Evolutionary conservation across 148 eudicot species (phyloP).

Genomic region (Fagopyrum homotropicum): DNA sequence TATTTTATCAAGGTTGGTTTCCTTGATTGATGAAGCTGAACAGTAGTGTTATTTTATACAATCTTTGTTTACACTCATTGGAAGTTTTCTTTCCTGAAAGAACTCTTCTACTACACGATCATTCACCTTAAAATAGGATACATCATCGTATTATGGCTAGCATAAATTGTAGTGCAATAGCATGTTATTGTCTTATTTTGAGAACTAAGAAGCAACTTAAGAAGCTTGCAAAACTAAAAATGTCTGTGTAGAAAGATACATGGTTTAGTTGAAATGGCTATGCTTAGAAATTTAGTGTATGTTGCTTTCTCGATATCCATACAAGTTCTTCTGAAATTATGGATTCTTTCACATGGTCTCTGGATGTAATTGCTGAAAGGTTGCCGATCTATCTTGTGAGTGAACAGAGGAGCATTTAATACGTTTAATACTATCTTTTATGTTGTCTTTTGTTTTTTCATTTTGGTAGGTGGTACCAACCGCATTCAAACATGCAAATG

Average conservation of each 20-base stretch:
- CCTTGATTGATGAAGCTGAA: neutral
- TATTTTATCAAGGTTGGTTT: conserved; percentile 81
- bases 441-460: neutral
- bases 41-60: neutral
- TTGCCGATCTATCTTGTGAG: neutral
- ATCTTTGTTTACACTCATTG: neutral
- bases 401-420: neutral
- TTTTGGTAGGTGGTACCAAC: conserved; percentile 81
- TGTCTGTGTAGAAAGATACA: neutral
- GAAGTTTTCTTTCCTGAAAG: neutral
- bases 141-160: neutral
- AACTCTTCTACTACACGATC: neutral
- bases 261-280: neutral
- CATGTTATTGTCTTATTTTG: neutral
- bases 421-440: neutral
- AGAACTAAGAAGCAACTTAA: neutral
- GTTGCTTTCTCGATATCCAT: neutral
- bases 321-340: neutral
- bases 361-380: neutral
- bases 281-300: neutral
- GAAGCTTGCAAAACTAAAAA: neutral
- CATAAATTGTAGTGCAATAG: neutral
- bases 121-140: neutral
- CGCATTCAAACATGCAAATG: conserved; percentile 65
- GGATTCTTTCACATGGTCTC: neutral